phyloP scores from a whole-genome alignment of 108 stramenopile genomes.

The Cyclotella baltica region DNA sequence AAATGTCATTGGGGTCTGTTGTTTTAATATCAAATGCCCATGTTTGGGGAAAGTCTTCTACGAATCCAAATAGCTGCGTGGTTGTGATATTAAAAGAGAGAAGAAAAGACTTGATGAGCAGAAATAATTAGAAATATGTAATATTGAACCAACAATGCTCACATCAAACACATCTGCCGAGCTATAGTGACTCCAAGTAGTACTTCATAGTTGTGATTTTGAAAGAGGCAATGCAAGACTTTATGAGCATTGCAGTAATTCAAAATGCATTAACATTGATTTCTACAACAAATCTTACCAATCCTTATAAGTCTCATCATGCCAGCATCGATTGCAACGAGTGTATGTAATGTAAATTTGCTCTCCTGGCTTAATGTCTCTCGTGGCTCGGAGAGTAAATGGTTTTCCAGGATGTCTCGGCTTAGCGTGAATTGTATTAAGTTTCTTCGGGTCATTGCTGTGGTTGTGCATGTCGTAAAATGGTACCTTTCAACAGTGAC shows the following conservation, averaged over 20 bases:
- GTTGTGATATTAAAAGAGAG: neutral
- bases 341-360: conserved; percentile 54
- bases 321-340: conserved; percentile 53
- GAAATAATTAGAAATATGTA: neutral
- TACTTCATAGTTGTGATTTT: too few species aligned
- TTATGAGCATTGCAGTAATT: too few species aligned
- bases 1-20: conserved; percentile 7
- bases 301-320: conserved; percentile 35
- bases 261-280: too few species aligned
- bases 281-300: too few species aligned
- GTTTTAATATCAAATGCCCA: conserved; percentile 37
- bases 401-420: conserved; percentile 30
- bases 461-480: conserved; percentile 58
- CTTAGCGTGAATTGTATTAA: conserved; percentile 38
- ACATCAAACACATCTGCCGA: conserved; percentile 35
- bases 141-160: neutral
- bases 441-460: conserved; percentile 47
- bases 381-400: conserved; percentile 23
- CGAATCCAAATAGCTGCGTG: conserved; percentile 40
- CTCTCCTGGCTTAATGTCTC: conserved; percentile 43
- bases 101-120: neutral
- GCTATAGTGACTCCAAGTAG: conserved; percentile 30
- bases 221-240: too few species aligned
- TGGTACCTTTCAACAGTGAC: conserved; percentile 15
- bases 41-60: conserved; percentile 52